Evolutionary conservation across 202 grass and related monocot species (phyloP).

Genomic region (Carex arenaria): DNA sequence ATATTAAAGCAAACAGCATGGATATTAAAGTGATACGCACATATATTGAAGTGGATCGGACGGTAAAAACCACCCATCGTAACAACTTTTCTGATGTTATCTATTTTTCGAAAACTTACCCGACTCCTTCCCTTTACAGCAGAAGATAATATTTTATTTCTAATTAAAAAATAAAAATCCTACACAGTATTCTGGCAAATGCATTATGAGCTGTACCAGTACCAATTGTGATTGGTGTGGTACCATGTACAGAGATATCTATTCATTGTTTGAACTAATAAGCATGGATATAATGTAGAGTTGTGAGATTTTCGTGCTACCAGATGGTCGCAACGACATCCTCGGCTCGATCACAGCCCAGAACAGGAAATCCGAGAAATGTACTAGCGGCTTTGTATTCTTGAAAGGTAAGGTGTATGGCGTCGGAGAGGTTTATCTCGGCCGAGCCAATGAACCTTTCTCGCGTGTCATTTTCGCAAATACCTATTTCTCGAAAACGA

Average conservation of each 20-base stretch:
- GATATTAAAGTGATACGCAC: no score
- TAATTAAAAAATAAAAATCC: no score
- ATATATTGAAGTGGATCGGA: no score
- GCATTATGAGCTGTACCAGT: not conserved
- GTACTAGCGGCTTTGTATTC: slow-evolving; percentile 65
- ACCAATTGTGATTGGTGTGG: not conserved
- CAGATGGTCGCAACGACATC: slow-evolving; percentile 55
- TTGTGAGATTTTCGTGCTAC: slow-evolving; percentile 81
- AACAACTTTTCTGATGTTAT: no score
- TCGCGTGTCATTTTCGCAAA: slow-evolving; percentile 60
- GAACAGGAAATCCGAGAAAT: slow-evolving; percentile 40
- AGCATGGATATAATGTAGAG: slow-evolving; percentile 29
- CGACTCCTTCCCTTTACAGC: no score
- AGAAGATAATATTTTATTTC: no score
- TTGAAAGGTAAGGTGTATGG: slow-evolving; percentile 85
- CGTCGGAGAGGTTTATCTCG: slow-evolving; percentile 59
- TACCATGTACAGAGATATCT: not conserved
- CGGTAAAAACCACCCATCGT: no score
- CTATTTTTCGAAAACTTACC: no score
- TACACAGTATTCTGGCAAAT: not conserved
- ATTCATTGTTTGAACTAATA: not conserved
- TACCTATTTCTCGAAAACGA: slow-evolving; percentile 76
- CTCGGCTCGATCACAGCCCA: slow-evolving; percentile 66
- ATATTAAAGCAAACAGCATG: no score
- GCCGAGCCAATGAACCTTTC: slow-evolving; percentile 44